Evolutionary conservation across 2,329 filamentous ascomycete genomes (phyloP).

Genomic region (Blastomyces emzantsi): DNA sequence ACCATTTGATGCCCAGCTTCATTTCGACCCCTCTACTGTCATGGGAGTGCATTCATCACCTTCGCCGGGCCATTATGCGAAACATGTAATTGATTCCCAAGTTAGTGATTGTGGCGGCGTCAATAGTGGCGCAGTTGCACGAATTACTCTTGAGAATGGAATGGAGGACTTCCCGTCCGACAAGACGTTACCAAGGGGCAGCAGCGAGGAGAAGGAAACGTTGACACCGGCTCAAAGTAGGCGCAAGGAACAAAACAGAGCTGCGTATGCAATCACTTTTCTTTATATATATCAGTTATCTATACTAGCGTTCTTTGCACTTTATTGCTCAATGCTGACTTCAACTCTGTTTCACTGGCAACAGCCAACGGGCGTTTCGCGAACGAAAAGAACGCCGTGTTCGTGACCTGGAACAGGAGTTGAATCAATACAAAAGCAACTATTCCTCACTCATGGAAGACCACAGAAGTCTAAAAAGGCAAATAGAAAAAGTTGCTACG

Average conservation of each 20-base stretch:
- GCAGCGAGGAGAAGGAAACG: constrained; percentile 47
- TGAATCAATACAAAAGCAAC: constrained; percentile 65
- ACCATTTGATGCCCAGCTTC: constrained; percentile 32
- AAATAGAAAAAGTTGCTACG: constrained; percentile 73
- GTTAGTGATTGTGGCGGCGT: constrained; percentile 20
- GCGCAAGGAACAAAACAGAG: constrained; percentile 62
- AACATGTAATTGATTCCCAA: constrained; percentile 25
- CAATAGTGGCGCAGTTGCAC: neutral
- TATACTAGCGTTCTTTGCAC: neutral
- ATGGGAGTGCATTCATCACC: constrained; percentile 29
- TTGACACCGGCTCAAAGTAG: constrained; percentile 49
- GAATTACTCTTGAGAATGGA: neutral
- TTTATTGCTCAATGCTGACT: constrained; percentile 2
- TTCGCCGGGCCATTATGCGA: constrained; percentile 26
- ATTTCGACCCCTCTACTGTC: constrained; percentile 28
- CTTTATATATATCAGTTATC: neutral
- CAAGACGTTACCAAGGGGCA: constrained; percentile 34
- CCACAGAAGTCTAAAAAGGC: constrained; percentile 76
- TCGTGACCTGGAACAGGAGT: constrained; percentile 81
- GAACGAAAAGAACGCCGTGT: constrained; percentile 94
- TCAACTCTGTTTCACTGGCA: neutral
- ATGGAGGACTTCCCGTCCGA: constrained; percentile 20
- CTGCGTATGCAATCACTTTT: constrained; percentile 49
- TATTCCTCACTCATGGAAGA: constrained; percentile 65
- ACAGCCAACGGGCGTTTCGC: constrained; percentile 86